Conservation (phyloP, 805 yeast species). For the Saccharomycopsis fodiens region DNA sequence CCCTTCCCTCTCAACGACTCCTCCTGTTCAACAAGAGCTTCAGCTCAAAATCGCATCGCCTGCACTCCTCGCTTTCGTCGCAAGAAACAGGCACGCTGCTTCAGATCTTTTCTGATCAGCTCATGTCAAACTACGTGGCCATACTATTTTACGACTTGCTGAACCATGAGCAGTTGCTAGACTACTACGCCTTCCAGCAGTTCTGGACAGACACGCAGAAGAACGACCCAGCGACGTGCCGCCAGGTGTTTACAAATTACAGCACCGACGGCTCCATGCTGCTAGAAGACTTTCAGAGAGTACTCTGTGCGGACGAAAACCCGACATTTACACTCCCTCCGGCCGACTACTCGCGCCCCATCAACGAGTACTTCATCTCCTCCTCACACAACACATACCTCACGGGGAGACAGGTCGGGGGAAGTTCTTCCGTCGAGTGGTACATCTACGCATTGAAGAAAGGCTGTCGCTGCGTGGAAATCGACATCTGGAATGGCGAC, state of each 20-base stretch:
- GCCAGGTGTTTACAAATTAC: neutral
- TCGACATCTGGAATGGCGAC: slow-evolving; percentile 90
- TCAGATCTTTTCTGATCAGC: neutral
- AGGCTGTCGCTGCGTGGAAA: slow-evolving; percentile 92
- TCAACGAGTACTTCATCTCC: slow-evolving; percentile 81
- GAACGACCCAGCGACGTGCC: neutral
- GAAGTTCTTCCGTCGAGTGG: slow-evolving; percentile 82
- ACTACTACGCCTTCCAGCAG: neutral
- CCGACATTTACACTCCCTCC: slow-evolving; percentile 8
- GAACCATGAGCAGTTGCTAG: neutral
- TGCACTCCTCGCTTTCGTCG: neutral
- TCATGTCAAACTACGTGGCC: neutral
- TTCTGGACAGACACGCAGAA: neutral
- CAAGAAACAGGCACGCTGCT: slow-evolving; percentile 1
- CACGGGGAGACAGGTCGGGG: slow-evolving; percentile 80
- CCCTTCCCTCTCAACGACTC: neutral
- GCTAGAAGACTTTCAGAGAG: slow-evolving; percentile 27
- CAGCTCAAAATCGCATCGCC: neutral
- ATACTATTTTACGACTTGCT: neutral
- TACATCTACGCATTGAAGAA: slow-evolving; percentile 80
- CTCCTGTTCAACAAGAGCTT: slow-evolving; percentile 1
- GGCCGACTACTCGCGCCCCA: slow-evolving; percentile 48
- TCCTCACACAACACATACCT: slow-evolving; percentile 94
- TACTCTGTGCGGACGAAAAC: slow-evolving; percentile 26
- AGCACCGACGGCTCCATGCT: slow-evolving; percentile 20